These are phyloP conservation scores for Periconia digitata DNA, from an alignment of 2,329 filamentous ascomycete species.

Conservation along the genomic window DNA sequence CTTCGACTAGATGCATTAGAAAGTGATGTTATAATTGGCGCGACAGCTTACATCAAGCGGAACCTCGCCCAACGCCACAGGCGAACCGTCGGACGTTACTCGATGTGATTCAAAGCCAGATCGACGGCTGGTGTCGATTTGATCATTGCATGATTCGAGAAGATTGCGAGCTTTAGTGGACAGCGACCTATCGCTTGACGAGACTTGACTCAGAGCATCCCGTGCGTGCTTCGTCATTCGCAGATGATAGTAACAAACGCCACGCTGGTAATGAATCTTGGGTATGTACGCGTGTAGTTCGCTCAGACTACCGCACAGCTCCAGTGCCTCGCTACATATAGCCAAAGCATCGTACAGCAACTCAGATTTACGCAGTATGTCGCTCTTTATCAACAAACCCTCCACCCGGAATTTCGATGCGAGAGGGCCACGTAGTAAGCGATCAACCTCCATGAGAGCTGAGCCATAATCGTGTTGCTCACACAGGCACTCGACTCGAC, in stretches of 20 bases:
- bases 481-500: conserved; percentile 18
- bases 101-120: conserved; percentile 34
- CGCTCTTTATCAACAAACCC: conserved; percentile 33
- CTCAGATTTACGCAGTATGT: conserved; percentile 24
- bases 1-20: conserved; percentile 15
- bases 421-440: conserved; percentile 27
- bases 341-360: conserved; percentile 32
- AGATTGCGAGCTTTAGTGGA: conserved; percentile 14
- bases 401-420: conserved; percentile 27
- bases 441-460: conserved; percentile 26
- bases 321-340: conserved; percentile 34
- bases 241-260: conserved; percentile 26
- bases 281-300: conserved; percentile 25
- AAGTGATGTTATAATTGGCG: not conserved
- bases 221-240: conserved; percentile 23
- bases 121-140: conserved; percentile 21
- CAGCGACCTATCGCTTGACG: conserved; percentile 10
- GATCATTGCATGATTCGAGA: conserved; percentile 22
- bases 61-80: conserved; percentile 19
- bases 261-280: conserved; percentile 29
- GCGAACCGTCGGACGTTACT: conserved; percentile 17
- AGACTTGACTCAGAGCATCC: conserved; percentile 19
- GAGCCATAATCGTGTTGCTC: conserved; percentile 23
- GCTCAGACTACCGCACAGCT: conserved; percentile 24
- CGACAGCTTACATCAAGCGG: conserved; percentile 13